Evolutionary conservation across 768 basidiomycete species (phyloP).

Genomic region (Tremella mesenterica): DNA sequence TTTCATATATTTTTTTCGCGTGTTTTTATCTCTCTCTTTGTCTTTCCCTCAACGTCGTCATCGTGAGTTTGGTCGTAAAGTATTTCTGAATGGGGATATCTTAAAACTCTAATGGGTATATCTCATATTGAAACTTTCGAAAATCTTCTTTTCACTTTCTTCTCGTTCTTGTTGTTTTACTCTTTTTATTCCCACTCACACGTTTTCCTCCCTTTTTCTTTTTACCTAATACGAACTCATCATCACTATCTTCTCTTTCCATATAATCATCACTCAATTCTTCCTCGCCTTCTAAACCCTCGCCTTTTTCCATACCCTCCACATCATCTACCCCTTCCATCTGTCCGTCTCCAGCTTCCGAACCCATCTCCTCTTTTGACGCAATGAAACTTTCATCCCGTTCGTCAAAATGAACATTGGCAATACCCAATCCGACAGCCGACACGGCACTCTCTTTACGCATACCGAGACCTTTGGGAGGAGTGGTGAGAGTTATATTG

Average conservation of each 20-base stretch:
- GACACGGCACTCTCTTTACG: conserved; percentile 10
- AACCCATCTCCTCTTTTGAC: neutral
- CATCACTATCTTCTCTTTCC: conserved; percentile 11
- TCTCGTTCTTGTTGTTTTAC: neutral
- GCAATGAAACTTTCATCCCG: neutral
- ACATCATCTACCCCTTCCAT: neutral
- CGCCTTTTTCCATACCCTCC: conserved; percentile 5
- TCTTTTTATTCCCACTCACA: conserved; percentile 1
- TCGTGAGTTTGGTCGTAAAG: no score
- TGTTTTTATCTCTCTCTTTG: no score
- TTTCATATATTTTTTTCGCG: no score
- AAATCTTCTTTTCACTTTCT: neutral
- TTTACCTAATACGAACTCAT: conserved; percentile 13
- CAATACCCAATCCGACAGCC: conserved; percentile 33
- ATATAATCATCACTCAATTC: conserved; percentile 6
- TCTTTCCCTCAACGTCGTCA: no score
- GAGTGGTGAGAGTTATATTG: conserved; percentile 27
- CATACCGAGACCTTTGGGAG: conserved; percentile 10
- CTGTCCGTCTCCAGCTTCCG: neutral
- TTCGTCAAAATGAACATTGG: conserved; percentile 30
- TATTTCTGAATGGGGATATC: no score
- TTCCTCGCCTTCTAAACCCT: conserved; percentile 14
- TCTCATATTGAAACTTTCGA: no score
- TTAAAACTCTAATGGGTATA: no score
- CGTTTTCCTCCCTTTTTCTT: conserved; percentile 7